Evolutionary conservation across 371 early-diverging fungal species (phyloP).

Genomic region (Mortierella sp.): DNA sequence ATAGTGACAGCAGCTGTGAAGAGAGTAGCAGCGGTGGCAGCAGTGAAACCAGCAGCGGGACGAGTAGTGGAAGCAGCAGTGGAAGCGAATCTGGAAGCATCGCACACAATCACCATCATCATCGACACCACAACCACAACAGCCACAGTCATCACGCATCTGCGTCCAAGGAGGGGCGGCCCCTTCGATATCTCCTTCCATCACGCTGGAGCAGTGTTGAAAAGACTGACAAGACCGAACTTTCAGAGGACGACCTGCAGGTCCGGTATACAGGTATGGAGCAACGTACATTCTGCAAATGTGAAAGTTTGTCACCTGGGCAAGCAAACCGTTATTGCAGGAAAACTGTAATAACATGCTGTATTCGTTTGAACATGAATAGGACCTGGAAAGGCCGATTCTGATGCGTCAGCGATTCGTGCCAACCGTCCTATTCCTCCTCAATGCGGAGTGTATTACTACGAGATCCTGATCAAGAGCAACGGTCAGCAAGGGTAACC

Average conservation of each 20-base stretch:
- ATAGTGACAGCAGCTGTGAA: constrained; percentile 34
- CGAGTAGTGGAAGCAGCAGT: constrained; percentile 32
- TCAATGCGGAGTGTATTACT: constrained; percentile 94
- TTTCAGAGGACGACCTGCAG: constrained; percentile 67
- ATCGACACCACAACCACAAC: background rate
- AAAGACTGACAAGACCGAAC: constrained; percentile 69
- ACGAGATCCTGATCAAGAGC: constrained; percentile 85
- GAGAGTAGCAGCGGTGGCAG: constrained; percentile 8
- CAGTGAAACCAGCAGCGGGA: constrained; percentile 27
- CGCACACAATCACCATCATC: constrained; percentile 21
- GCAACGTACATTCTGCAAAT: background rate
- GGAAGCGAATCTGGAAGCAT: constrained; percentile 41
- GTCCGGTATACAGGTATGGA: constrained; percentile 71
- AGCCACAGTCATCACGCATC: background rate
- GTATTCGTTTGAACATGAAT: constrained; percentile 9
- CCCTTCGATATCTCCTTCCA: constrained; percentile 62
- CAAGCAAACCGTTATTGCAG: background rate
- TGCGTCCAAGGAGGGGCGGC: constrained; percentile 1
- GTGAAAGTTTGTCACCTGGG: background rate
- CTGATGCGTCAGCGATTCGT: constrained; percentile 88
- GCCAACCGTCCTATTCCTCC: constrained; percentile 88
- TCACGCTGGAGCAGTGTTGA: constrained; percentile 75
- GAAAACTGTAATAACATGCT: background rate
- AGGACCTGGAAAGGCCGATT: constrained; percentile 87
- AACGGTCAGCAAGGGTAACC: constrained; percentile 91